These are phyloP conservation scores for Geotrichum cucujoidarum DNA, from an alignment of 1,139 yeast species.

Conservation along the genomic window DNA sequence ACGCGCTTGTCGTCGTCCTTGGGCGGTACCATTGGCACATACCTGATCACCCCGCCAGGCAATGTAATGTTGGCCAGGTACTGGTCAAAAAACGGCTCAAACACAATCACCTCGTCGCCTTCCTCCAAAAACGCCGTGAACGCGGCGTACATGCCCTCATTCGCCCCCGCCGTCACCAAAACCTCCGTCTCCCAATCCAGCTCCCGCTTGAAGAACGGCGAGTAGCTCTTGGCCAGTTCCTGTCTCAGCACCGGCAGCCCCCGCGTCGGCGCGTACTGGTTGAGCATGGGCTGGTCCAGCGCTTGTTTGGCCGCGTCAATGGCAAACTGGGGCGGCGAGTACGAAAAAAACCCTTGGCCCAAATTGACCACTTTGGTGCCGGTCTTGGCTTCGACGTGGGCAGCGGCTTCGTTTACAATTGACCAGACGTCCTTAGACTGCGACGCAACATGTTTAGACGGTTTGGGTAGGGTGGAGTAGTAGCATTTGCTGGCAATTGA, in stretches of 20 bases:
- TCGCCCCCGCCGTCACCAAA: conserved; percentile 91
- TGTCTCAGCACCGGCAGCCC: conserved; percentile 75
- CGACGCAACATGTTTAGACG: conserved; percentile 27
- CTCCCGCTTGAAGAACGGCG: conserved; percentile 58
- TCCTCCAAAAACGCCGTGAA: conserved; percentile 78
- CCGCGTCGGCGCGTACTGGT: conserved; percentile 88
- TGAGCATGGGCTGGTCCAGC: conserved; percentile 61
- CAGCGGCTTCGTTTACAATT: conserved; percentile 90
- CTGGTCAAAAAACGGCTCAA: conserved; percentile 96
- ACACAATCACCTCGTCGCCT: conserved; percentile 95
- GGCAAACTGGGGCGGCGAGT: conserved; percentile 89
- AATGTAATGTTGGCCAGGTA: conserved; percentile 89
- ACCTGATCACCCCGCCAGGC: conserved; percentile 86
- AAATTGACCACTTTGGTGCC: conserved; percentile 76
- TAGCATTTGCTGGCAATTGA: too few species aligned
- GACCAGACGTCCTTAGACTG: conserved; percentile 82
- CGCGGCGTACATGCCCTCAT: conserved; percentile 84
- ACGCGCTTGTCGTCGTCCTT: conserved; percentile 55
- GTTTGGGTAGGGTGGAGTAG: conserved; percentile 24
- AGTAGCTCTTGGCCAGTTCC: conserved; percentile 66
- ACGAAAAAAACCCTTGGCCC: conserved; percentile 96
- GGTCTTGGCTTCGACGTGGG: conserved; percentile 59
- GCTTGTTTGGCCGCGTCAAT: conserved; percentile 77
- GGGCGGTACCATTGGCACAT: conserved; percentile 85
- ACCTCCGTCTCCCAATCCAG: conserved; percentile 58